These are phyloP conservation scores for Hymenoscyphus albidus DNA, from an alignment of 2,329 filamentous ascomycete genomes.

Conservation along the genomic window DNA sequence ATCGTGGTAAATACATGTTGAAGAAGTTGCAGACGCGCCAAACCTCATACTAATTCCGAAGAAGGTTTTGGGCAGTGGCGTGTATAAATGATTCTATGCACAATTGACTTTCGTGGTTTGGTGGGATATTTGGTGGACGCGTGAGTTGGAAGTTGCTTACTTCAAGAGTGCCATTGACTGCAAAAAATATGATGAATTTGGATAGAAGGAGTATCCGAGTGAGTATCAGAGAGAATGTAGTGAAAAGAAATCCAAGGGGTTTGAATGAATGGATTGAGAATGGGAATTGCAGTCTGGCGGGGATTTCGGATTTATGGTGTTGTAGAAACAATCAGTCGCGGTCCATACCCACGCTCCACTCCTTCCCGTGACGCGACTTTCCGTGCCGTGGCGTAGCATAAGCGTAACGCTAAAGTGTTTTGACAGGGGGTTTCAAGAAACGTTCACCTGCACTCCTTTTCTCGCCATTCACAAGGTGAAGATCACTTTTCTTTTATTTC, in stretches of 20 bases:
- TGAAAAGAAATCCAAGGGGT: not conserved
- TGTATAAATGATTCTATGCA: not conserved
- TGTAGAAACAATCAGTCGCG: constrained; percentile 2
- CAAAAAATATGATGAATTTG: not conserved
- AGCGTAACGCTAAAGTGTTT: not conserved
- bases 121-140: constrained; percentile 3
- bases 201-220: not conserved
- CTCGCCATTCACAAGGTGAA: no score
- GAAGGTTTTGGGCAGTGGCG: not conserved
- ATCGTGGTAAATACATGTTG: constrained; percentile 89
- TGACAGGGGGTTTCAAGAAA: constrained; percentile 1
- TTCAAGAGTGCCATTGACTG: not conserved
- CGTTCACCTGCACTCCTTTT: not conserved
- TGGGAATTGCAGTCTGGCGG: not conserved
- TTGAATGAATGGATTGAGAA: not conserved
- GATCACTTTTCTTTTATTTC: no score
- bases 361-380: not conserved
- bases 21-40: constrained; percentile 14
- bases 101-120: not conserved
- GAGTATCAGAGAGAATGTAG: not conserved
- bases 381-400: not conserved
- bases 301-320: not conserved
- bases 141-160: not conserved
- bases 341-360: not conserved
- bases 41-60: constrained; percentile 11